These are phyloP conservation scores for Asterochloris erici DNA, from an alignment of 139 green algal genomes.

Conservation along the genomic window DNA sequence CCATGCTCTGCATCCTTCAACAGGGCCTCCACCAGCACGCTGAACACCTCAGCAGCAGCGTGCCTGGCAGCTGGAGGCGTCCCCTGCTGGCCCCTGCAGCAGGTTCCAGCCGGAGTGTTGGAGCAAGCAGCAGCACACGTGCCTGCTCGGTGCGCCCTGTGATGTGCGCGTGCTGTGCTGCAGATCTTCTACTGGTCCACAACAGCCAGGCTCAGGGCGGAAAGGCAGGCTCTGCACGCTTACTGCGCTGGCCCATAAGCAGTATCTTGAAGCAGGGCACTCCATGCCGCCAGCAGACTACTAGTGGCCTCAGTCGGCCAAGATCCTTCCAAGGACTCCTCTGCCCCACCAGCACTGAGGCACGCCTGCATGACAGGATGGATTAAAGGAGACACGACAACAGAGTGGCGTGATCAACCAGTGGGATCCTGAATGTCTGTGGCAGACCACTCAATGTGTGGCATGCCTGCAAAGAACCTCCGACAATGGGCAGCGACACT, in stretches of 20 bases:
- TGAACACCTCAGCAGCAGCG: conserved; percentile 29
- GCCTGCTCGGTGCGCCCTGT: too few relatives aligned
- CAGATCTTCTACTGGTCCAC: not conserved
- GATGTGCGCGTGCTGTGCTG: too few relatives aligned
- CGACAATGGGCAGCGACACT: too few relatives aligned
- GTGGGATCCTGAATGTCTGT: too few relatives aligned
- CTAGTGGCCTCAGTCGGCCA: conserved; percentile 50
- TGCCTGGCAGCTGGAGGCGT: not conserved
- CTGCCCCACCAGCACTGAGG: conserved; percentile 28
- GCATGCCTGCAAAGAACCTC: too few relatives aligned
- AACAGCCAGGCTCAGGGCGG: not conserved
- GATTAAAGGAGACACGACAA: too few relatives aligned
- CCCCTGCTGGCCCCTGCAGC: not conserved
- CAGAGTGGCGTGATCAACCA: too few relatives aligned
- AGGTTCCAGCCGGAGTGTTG: too few relatives aligned
- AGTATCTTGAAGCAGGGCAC: conserved; percentile 13
- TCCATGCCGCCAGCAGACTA: conserved; percentile 60
- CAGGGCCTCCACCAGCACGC: conserved; percentile 33
- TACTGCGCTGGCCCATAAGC: not conserved
- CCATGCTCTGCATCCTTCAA: conserved; percentile 47
- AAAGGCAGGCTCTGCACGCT: too few relatives aligned
- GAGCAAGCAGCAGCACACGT: too few relatives aligned
- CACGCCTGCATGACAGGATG: conserved; percentile 11
- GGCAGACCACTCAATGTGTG: too few relatives aligned
- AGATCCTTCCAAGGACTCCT: conserved; percentile 22